Evolutionary conservation across 2,329 filamentous ascomycete species (phyloP), one percentile per base, ranked within the genome.

Genomic region (Capronia americana): DNA sequence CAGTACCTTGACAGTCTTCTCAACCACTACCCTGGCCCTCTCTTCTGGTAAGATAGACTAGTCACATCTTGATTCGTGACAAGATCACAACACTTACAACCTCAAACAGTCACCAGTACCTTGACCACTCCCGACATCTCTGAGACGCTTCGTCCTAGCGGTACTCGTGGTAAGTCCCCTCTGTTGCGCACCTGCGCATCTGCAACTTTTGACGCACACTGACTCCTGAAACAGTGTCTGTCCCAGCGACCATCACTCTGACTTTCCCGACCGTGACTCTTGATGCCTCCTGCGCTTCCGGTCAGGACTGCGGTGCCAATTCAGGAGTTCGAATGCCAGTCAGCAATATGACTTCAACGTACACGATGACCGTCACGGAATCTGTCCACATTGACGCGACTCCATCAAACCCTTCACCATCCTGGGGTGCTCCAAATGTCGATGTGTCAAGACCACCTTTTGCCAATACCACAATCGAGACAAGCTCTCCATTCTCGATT

Each of bases 21-120:
- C 38, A 24, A 62, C 44, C 12, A 55, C 51, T 8, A 56, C 51
- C 23, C 23, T 41, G 59, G 38, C 34, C n/a, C 34, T 51, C 7
- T 56, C 50, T 34, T 28, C 26, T 62, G 59, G 59, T 62, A 54
- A 51, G 57, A 20, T 11, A 55, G 26, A 23, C 14, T 12, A 55
- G 34, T 7, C 4, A 41, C 50, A 34, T 23, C 30, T 20, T 46
- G 50, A 55, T 24, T n/a, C 51, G 14, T 30, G 41, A 53, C 30
- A 48, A 26, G 24, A 56, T 17, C 17, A n/a, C 23, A 26, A 41
- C 32, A 48, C 51, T 62, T 4, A 62, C 59, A 62, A 28, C 24
- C n/a, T 28, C 59, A 44, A 28, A 28, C 50, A 62, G 59, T 62
- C 46, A 54, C 23, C 48, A 46, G 11, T 17, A 48, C 46, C 7